Base-by-base conservation (phyloP, 2,329 filamentous ascomycete species). In the Penicillium glabrum region DNA sequence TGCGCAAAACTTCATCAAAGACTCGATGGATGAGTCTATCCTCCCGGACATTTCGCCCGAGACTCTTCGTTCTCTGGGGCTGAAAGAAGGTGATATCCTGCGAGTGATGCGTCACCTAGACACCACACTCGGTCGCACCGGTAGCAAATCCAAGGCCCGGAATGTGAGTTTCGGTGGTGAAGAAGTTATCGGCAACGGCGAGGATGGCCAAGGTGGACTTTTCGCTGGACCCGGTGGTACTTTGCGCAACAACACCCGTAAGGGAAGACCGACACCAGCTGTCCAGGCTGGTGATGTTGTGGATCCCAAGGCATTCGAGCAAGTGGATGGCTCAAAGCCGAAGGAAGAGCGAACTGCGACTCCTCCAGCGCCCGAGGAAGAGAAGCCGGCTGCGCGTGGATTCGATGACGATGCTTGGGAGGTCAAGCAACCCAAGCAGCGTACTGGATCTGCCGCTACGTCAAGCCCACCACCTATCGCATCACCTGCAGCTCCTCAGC, bases 331-430 rank as follows among this genome's bases (percentile, higher is more conserved):
- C 3, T 71, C 75, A 16, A 80, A 79, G 59, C 67, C 71, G 29
- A 63, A 72, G 11, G 68, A 72, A 31, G 60, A 61, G 35, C 57
- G 54, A 35, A 77, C 79, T 51, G 70, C 79, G 24, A 82, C 83
- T 31, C 78, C 84, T 0, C 79, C 85, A 37, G 65, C 75, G 5
- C 47, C 47, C 16, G 47, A 41, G 16, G 72, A 77, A 37, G 78
- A 82, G 37, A 81, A 83, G 57, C 78, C 79, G 50, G 74, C 75
- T 35, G 68, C 76, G 43, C 79, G 81, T 57, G 91, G 91, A 3
- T 98, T 98, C 69, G 95, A 99, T 51, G 95, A 98, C 69, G 91
- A 98, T 78, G 95, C 95, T 9, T 99, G 95, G 95, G 91, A 96
- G 68, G 89, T 96, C 49, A 97, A 97, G 77, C 90, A 91, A 19